phyloP scores from a whole-genome alignment of 805 yeast species.

The Yamadazyma kitorensis region DNA sequence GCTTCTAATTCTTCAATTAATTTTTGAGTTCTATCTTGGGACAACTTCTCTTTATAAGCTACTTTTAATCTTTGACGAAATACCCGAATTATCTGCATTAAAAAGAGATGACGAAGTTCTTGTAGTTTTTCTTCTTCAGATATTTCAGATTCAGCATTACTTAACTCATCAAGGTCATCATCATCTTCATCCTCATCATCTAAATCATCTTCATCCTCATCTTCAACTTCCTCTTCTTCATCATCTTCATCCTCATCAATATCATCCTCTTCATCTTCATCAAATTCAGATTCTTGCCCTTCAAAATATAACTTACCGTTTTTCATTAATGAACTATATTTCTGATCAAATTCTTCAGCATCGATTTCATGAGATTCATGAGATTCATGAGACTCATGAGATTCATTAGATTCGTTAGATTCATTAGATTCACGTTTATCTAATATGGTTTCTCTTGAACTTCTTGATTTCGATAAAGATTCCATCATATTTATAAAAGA shows the following conservation, averaged over 20 bases:
- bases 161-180: constrained; percentile 39
- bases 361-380: constrained; percentile 5
- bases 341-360: constrained; percentile 5
- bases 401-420: constrained; percentile 2
- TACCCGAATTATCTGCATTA: constrained; percentile 74
- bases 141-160: constrained; percentile 34
- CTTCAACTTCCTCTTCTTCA: constrained; percentile 25
- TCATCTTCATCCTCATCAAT: constrained; percentile 20
- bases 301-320: too few relatives aligned
- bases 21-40: constrained; percentile 66
- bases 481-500: constrained; percentile 80
- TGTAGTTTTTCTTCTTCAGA: constrained; percentile 62
- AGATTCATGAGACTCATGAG: constrained; percentile 2
- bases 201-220: constrained; percentile 32
- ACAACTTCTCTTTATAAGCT: constrained; percentile 76
- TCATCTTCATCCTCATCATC: constrained; percentile 40
- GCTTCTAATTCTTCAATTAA: constrained; percentile 68
- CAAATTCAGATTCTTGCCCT: constrained; percentile 7
- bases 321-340: too few relatives aligned
- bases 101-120: constrained; percentile 78
- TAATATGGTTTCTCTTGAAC: constrained; percentile 23
- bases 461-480: constrained; percentile 55
- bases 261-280: constrained; percentile 17
- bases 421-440: background rate
- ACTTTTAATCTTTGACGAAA: constrained; percentile 70